A percentile compares a stretch with the other conserved stretches of the same genome.
Evolutionary conservation across 331 rosid genomes (phyloP).

Genomic region (Pyracantha coccinea): DNA sequence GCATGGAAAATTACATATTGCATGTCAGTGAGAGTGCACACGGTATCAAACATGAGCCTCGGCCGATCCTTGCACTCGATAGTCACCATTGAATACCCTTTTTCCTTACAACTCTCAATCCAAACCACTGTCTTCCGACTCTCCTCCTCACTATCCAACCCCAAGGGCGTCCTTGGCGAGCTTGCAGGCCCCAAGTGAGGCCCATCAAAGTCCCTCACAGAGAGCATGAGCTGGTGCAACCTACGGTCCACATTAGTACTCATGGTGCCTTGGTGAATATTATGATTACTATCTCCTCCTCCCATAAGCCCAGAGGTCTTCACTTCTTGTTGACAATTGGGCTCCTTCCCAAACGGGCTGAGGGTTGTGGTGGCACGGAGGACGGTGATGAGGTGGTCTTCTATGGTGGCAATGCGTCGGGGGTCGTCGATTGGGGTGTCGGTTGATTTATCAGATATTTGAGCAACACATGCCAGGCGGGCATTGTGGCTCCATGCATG

Average conservation of each 20-base stretch:
- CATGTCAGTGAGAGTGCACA: conserved; percentile 71
- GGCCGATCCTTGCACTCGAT: conserved; percentile 58
- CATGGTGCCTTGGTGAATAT: conserved; percentile 20
- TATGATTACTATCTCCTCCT: conserved; percentile 4
- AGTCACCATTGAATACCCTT: conserved; percentile 47
- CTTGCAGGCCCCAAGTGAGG: not conserved
- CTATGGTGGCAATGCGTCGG: conserved; percentile 38
- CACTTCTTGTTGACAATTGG: conserved; percentile 22
- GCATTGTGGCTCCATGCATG: conserved; percentile 77
- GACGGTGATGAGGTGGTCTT: conserved; percentile 50
- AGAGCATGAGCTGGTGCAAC: conserved; percentile 65
- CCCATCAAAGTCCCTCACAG: conserved; percentile 44
- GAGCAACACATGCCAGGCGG: conserved; percentile 51
- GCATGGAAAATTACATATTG: conserved; percentile 68
- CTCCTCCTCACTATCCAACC: conserved; percentile 12
- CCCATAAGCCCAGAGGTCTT: conserved; percentile 34
- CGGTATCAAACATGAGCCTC: conserved; percentile 70
- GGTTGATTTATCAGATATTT: conserved; percentile 54
- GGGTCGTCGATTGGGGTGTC: conserved; percentile 46
- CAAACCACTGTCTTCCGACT: conserved; percentile 30
- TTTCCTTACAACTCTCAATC: conserved; percentile 54
- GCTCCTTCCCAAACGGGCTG: not conserved
- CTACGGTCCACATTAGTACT: conserved; percentile 45
- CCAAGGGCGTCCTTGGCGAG: not conserved
- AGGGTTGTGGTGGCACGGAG: conserved; percentile 33